Percentiles rank a stretch among this genome's conserved stretches.
phyloP scores from a whole-genome alignment of 768 basidiomycete species.

The Ramaria sp. region DNA sequence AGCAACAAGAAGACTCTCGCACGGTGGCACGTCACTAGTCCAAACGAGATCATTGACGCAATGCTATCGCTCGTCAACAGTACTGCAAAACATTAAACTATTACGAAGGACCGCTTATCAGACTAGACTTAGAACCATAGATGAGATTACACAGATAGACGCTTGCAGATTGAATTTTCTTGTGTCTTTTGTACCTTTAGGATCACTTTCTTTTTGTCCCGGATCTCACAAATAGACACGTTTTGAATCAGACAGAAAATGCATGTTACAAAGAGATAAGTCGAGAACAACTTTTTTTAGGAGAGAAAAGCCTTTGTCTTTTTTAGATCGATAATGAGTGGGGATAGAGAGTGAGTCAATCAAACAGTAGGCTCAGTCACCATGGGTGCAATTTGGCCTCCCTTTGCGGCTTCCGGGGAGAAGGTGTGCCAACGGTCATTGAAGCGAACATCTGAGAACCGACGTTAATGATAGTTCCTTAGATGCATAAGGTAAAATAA shows the following conservation, averaged over 20 bases:
- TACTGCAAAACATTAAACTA: background rate
- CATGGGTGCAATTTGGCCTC: slow-evolving; percentile 62
- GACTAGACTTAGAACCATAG: background rate
- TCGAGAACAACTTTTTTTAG: background rate
- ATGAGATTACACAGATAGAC: background rate
- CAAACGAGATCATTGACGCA: slow-evolving; percentile 76
- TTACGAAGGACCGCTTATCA: background rate
- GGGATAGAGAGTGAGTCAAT: background rate
- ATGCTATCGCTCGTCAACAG: slow-evolving; percentile 51
- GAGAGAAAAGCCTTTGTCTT: background rate
- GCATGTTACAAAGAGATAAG: no score
- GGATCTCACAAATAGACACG: no score
- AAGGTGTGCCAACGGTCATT: slow-evolving; percentile 96
- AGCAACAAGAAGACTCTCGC: slow-evolving; percentile 84
- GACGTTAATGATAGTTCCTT: background rate
- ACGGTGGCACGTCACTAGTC: slow-evolving; percentile 84
- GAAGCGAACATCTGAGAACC: slow-evolving; percentile 72
- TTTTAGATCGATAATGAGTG: background rate
- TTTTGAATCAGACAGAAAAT: no score
- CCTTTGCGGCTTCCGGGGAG: slow-evolving; percentile 80
- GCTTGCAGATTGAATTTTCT: background rate
- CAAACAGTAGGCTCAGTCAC: slow-evolving; percentile 35
- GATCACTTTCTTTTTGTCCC: no score
- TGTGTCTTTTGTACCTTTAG: background rate
- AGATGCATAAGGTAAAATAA: slow-evolving; percentile 7